These are phyloP conservation scores for Bromus sterilis DNA, from an alignment of 176 grass and related monocot species.

Conservation along the genomic window DNA sequence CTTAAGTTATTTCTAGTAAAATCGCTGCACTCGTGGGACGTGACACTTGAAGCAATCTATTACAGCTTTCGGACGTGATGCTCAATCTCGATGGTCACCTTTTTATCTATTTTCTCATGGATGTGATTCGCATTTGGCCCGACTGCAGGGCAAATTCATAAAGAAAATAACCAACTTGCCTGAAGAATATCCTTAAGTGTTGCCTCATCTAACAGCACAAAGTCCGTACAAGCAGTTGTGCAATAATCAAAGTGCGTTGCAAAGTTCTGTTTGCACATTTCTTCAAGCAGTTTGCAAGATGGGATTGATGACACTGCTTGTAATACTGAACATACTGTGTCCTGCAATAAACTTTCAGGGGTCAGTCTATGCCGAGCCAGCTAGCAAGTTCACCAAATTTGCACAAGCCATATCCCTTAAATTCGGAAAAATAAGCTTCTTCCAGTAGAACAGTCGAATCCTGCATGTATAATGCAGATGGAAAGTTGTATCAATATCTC, in stretches of 20 bases:
- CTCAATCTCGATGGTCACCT: constrained; percentile 5
- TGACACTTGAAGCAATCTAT: constrained; percentile 2
- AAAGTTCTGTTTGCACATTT: constrained; percentile 84
- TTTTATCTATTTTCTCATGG: constrained; percentile 21
- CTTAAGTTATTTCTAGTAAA: background rate
- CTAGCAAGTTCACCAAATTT: constrained; percentile 73
- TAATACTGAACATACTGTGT: constrained; percentile 85
- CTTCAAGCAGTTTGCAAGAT: constrained; percentile 90
- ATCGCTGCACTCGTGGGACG: background rate
- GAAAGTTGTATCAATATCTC: constrained; percentile 59
- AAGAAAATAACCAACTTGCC: constrained; percentile 46
- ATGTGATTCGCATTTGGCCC: background rate
- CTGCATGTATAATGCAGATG: constrained; percentile 54
- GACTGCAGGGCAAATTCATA: background rate
- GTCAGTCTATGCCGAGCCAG: constrained; percentile 51
- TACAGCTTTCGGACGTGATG: constrained; percentile 20
- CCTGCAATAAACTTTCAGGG: constrained; percentile 84
- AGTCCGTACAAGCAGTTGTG: constrained; percentile 75
- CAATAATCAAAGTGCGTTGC: constrained; percentile 95
- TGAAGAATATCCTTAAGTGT: constrained; percentile 85
- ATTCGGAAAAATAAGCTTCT: constrained; percentile 54
- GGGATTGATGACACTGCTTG: constrained; percentile 64
- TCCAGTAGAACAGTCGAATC: constrained; percentile 39
- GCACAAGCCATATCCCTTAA: constrained; percentile 51
- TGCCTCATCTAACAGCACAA: constrained; percentile 84